Base-by-base conservation (phyloP, 176 grass and related monocot genomes). In the Oryza brachyantha region DNA sequence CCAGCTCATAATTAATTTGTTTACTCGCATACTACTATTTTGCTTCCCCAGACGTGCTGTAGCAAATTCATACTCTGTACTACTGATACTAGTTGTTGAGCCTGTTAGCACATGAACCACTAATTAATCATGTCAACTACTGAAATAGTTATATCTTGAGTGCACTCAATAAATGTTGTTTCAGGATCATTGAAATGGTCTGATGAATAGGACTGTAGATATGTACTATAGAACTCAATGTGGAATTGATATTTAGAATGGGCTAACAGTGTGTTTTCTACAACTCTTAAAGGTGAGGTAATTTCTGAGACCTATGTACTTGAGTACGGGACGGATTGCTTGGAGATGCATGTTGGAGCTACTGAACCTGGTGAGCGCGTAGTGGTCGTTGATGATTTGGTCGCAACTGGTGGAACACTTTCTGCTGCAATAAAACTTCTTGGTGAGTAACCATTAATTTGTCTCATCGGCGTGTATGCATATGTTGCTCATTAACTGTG, bases 281-380 rank as follows among this genome's bases (percentile, higher is more conserved):
- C 24, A 72, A 34, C 60, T 7, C 73, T 72, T 74, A 60, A 55
- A 98, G 95, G 92, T 71, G 95, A 92, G 77, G 95, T 98, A 40
- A 90, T 98, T 83, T 94, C 89, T 65, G 95, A 98, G 71, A 84
- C 62, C 31, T 98, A 98, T 41, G 87, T 71, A 17, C 89, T 98
- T 12, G 95, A 98, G 73, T 98, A 98, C 34, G 95, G 95, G 8
- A 94, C 80, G 26, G 95, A 98, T 74, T 94, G 92, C 86, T 81
- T 98, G 80, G 95, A 98, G 74, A 92, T 98, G 92, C 95, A 98
- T 81, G 77, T 92, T 77, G 95, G 91, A 66, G 89, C 87, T 77
- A 64, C 88, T 66, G 78, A 90, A 61, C 66, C 64, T 0, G 68
- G 84, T 8, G 95, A 98, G 29, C 90, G 83, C 0, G 85, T 85